Evolutionary conservation across 1,284 basidiomycete species (phyloP), one percentile per base, ranked within the genome.

Genomic region (Malassezia restricta): DNA sequence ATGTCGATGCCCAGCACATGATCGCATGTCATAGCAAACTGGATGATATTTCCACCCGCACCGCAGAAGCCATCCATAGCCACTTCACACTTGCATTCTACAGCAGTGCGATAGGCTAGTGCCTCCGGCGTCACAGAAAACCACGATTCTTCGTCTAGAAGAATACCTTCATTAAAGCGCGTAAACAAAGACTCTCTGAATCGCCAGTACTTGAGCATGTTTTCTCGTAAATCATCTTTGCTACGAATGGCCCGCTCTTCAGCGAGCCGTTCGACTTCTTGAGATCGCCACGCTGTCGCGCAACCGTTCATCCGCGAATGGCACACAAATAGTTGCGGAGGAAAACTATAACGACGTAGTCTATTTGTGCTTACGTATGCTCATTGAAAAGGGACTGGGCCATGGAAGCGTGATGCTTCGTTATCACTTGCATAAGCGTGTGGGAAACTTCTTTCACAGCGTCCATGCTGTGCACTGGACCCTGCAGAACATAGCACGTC

Each of bases 11-110:
- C 91, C 43, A 98, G 90, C 30, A 96, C 87, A 27, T 83, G 77
- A 72, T 91, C 84, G 75, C 91, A 96, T 1, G 90, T 94, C 70
- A 85, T 82, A 1, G 94, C 94, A 75, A 98, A 95, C 8, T 90
- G 88, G 52, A 98, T 98, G 0, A 90, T 82, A 66, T 99, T 99
- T 3, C 94, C 94, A 8, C 94, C 94, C 0, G 96, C 91, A 0
- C 94, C 94, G 68, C 90, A 95, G 70, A 96, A 98, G 0, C 89
- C 88, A 68, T 99, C 94, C 27, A 92, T 77, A 45, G 91, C 78
- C 3, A 62, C 58, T 6, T 68, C 58, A 33, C 59, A 58, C 0
- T 74, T 57, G 76, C 91, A 94, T 28, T 91, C 77, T 59, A 89
- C 84, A 0, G 94, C 92, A 43, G 95, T 94, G 67, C 90, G 88